Conservation (phyloP, 1,139 yeast genomes). For the Candida sp. region DNA sequence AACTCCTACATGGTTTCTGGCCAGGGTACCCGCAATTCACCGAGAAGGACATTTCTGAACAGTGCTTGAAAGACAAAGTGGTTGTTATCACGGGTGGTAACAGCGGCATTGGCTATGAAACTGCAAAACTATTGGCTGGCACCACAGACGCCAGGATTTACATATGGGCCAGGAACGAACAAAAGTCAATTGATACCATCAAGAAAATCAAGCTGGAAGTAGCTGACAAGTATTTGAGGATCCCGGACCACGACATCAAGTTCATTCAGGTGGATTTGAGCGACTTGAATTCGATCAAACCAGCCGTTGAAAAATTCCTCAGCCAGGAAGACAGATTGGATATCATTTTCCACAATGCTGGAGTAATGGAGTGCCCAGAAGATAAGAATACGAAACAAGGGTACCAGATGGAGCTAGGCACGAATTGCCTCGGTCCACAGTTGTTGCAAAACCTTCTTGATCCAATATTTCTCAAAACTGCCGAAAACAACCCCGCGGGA, state of each 20-base stretch:
- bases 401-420: conserved; percentile 32
- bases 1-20: conserved; percentile 11
- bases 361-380: conserved; percentile 47
- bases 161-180: conserved; percentile 7
- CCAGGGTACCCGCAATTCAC: conserved; percentile 12
- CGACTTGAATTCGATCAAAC: conserved; percentile 47
- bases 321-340: conserved; percentile 30
- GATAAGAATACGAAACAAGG: conserved; percentile 21
- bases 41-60: conserved; percentile 10
- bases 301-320: conserved; percentile 38
- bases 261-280: conserved; percentile 35
- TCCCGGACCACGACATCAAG: neutral
- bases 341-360: conserved; percentile 55
- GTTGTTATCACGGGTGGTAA: conserved; percentile 13
- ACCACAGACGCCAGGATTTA: conserved; percentile 36
- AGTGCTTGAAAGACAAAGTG: conserved; percentile 8
- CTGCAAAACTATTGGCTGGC: conserved; percentile 33
- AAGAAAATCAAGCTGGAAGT: conserved; percentile 9
- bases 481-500: conserved; percentile 14
- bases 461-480: conserved; percentile 40
- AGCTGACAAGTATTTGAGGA: conserved; percentile 7
- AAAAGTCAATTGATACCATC: conserved; percentile 9
- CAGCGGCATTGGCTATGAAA: conserved; percentile 22
- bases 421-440: conserved; percentile 54
- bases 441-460: conserved; percentile 48